Conservation (phyloP, 306 rosid genomes). For the Vigna radiata region DNA sequence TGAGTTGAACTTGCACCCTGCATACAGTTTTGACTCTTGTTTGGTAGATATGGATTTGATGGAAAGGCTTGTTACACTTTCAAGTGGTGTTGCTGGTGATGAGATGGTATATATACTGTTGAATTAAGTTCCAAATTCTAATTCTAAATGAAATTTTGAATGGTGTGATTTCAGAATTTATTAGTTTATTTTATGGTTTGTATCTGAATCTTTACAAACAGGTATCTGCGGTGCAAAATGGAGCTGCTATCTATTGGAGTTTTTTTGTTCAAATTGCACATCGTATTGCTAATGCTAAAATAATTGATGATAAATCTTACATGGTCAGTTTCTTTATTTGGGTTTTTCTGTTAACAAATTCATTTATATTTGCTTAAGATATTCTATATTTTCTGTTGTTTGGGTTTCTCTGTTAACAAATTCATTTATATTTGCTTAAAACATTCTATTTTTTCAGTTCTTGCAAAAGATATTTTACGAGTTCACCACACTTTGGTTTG, state of each 20-base stretch:
- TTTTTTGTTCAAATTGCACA: slow-evolving; percentile 74
- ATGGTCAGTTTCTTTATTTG: slow-evolving; percentile 53
- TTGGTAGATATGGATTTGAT: slow-evolving; percentile 56
- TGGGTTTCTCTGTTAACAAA: background rate
- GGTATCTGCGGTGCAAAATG: slow-evolving; percentile 62
- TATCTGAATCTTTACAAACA: slow-evolving; percentile 47
- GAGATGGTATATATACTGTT: slow-evolving; percentile 45
- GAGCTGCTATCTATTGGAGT: slow-evolving; percentile 60
- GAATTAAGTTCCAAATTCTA: background rate
- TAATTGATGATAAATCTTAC: slow-evolving; percentile 71
- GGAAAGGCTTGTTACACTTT: slow-evolving; percentile 57
- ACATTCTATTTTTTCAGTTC: slow-evolving; percentile 54
- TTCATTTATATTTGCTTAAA: slow-evolving; percentile 43
- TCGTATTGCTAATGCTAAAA: slow-evolving; percentile 56
- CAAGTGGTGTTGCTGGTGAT: slow-evolving; percentile 51
- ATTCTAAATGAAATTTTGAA: background rate
- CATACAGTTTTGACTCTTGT: slow-evolving; percentile 53
- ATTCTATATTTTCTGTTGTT: background rate
- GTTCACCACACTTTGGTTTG: slow-evolving; percentile 75
- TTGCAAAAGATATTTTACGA: slow-evolving; percentile 67
- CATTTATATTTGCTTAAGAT: slow-evolving; percentile 42
- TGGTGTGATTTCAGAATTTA: background rate
- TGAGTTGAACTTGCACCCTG: slow-evolving; percentile 48
- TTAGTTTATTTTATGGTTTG: slow-evolving; percentile 29
- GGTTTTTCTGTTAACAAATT: slow-evolving; percentile 24